These are phyloP conservation scores for Auricularia sp. DNA, from an alignment of 768 basidiomycete genomes.

Conservation along the genomic window DNA sequence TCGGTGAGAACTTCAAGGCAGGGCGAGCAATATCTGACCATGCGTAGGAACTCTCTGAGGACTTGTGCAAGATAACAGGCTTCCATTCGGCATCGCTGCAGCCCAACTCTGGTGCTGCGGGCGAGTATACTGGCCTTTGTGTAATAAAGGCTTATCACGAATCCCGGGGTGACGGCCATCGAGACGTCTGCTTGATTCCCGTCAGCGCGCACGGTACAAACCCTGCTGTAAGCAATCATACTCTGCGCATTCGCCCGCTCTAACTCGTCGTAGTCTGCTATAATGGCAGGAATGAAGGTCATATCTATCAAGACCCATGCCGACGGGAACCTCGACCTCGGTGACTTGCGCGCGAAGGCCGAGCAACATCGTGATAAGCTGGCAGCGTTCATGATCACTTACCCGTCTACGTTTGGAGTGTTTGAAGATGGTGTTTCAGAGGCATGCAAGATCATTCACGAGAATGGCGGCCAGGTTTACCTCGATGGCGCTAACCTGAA, in stretches of 20 bases:
- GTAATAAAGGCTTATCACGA: slow-evolving; percentile 93
- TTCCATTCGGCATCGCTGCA: slow-evolving; percentile 94
- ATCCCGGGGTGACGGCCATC: slow-evolving; percentile 72
- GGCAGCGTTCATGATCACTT: slow-evolving; percentile 97
- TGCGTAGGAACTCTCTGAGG: slow-evolving; percentile 75
- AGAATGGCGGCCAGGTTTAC: slow-evolving; percentile 95
- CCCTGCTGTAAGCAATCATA: slow-evolving; percentile 62
- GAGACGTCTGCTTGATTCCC: slow-evolving; percentile 89
- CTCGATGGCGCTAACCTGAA: slow-evolving; percentile 95
- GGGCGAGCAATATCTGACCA: background rate
- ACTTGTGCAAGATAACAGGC: slow-evolving; percentile 92
- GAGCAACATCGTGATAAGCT: slow-evolving; percentile 84
- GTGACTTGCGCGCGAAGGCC: slow-evolving; percentile 77
- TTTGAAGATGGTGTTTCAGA: slow-evolving; percentile 82
- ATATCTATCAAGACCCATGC: slow-evolving; percentile 83
- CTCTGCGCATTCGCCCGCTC: background rate
- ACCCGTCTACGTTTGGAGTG: slow-evolving; percentile 95
- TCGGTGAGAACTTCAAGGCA: slow-evolving; percentile 16
- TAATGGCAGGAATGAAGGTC: slow-evolving; percentile 95
- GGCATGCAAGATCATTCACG: slow-evolving; percentile 90
- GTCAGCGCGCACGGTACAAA: slow-evolving; percentile 97
- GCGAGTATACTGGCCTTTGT: slow-evolving; percentile 92
- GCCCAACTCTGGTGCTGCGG: slow-evolving; percentile 96
- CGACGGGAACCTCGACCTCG: slow-evolving; percentile 84
- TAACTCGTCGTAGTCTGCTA: slow-evolving; percentile 58